Evolutionary conservation across 2,329 filamentous ascomycete genomes (phyloP), one percentile per base, ranked within the genome.

Genomic region (Beauveria sp.): DNA sequence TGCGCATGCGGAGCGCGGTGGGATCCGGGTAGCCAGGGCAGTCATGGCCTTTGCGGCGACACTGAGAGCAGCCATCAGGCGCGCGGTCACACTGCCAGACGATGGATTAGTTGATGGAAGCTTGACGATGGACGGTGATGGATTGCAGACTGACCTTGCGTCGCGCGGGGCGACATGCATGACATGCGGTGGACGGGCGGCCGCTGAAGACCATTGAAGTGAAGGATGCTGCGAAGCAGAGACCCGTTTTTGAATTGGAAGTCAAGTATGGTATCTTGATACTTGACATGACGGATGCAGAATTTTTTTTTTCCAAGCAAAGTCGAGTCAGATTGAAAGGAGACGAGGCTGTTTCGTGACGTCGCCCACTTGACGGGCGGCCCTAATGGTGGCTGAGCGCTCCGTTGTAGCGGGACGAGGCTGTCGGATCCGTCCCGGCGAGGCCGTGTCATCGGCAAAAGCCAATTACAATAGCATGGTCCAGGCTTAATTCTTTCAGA

Each of bases 161-260:
- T 62, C 69, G 65, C 61, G 62, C 64, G 20, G 65, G 63, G 5
- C 69, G 69, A 64, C 69, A 71, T 40, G 67, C 62, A 49, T 66
- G 65, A 46, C 69, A 71, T 3, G 69, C 69, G 2, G 68, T 68
- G 28, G 69, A 71, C 7, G 69, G 69, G 16, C 65, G 66, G 38
- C 69, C 69, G 31, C 67, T 69, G 40, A 70, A 70, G 10, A 75
- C 69, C 67, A 71, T 68, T 22, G 53, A 54, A 26, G 34, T 24
- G 24, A 12, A 8, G 31, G 49, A n/a, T 52, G 48, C 7, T 31
- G 2, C 4, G 6, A 5, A 12, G 8, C 48, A 48, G 34, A 1
- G 14, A 38, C 16, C 2, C 34, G 34, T 38, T 38, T 38, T 38
- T 38, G 18, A 43, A 10, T 43, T 43, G 7, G 18, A 3, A 43